Base-by-base conservation (phyloP, 2,329 filamentous ascomycete species). In the Apiospora sp. region DNA sequence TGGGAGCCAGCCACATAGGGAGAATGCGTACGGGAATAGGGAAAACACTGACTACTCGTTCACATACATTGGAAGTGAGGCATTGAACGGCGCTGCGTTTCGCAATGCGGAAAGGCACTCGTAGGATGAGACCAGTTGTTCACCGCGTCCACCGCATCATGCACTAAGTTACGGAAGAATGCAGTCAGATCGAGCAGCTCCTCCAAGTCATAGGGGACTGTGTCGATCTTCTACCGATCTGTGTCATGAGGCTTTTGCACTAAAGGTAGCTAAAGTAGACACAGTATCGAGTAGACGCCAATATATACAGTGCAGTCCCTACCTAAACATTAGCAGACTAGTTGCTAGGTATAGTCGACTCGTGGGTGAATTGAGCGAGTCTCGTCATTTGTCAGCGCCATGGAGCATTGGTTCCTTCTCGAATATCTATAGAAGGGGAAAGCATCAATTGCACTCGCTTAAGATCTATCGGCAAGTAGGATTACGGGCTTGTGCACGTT, bases 211-310 rank as follows among this genome's bases (percentile, higher is more conserved):
- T 54, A 61, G 54, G 54, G 49, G 27, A 16, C 34, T 61, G 27
- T 34, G 34, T 64, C 58, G 58, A 64, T 64, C 58, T 37, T 41
- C 41, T 41, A 51, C 58, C 58, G 34, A 41, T n/a, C 34, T 24
- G 58, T 64, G 58, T 41, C 58, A 64, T 64, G 58, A 64, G 58
- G 58, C 58, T 41, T 64, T 34, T 34, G 41, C n/a, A 41, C 58
- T 64, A 64, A 24, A 41, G 58, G n/a, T 41, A 22, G 12, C 34
- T 64, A 41, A 34, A 41, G 58, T 64, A 41, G 19, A n/a, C 58
- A 64, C 58, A 64, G 58, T 64, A 64, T 41, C 19, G 34, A 6
- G 8, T n/a, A 8, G 19, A 19, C 37, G 7, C 30, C 54, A 13
- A 37, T n/a, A 37, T 61, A 22, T 61, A 37, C 54, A 22, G 54